Evolutionary conservation across 140 eudicot species (phyloP), one percentile per base, ranked within the genome.

Genomic region (Erigeron philadelphicus): DNA sequence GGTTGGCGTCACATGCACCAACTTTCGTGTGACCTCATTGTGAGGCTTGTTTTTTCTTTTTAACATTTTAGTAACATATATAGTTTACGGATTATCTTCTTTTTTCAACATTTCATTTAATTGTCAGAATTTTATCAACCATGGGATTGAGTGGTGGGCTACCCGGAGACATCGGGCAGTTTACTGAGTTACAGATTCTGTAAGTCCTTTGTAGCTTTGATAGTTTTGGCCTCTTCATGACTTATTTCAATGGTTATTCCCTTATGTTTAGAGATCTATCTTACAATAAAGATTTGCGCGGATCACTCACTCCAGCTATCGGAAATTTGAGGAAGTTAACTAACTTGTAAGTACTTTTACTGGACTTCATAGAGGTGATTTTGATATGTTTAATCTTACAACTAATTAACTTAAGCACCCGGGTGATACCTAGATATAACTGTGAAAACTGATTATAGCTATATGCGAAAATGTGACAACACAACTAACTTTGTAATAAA

Each of bases 1-100:
- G 90, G 90, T 77, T 9, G 90, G 90, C 45, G 68, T 87, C 61
- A 64, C 43, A 31, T 87, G 90, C 69, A 80, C 59, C 23, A 73
- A 64, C 54, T 60, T 77, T 64, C 86, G 86, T 25, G 84, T 87
- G 45, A 80, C 82, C 31, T 16, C 79, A 16, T 52, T 84, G 95
- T 82, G 45, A 57, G 73, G 35, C 16, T n/a, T 72, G 9, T 10
- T 9, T 38, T 49, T 49, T 38, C 41, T 38, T 49, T 49, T 38
- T 38, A 62, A 64, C 45, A 53, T 55, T 41, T 41, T 38, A 55
- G 19, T 17, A 68, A 69, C 53, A 54, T n/a, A n/a, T n/a, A n/a
- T 41, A 9, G 15, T n/a, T 45, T 40, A 31, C 18, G 35, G 11
- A 19, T 65, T 65, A 46, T 25, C 45, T 11, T 65, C 46, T 66